Evolutionary conservation across 164 flowering plant species (phyloP), one percentile per base, ranked within the genome.

Genomic region (Magnolia officinalis): DNA sequence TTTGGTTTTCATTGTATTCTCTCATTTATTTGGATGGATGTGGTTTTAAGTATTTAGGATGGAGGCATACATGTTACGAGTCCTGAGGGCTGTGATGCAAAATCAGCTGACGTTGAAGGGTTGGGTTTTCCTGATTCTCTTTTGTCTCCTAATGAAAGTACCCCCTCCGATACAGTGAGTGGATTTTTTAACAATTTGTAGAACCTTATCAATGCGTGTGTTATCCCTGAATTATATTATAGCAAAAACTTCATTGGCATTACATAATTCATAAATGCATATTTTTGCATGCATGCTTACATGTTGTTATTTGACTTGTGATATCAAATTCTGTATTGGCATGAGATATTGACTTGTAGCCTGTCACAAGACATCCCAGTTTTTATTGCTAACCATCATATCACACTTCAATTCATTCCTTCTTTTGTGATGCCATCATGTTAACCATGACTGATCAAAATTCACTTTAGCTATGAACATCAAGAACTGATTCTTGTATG

Each of bases 21-120:
- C 6, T 11, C 24, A 13, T 67, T 45, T 21, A 50, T 5, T 50
- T 37, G 45, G 45, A 26, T 50, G 24, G 14, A 13, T 67, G 59
- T 74, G 51, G 26, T 70, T 82, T 11, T 52, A 31, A 51, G 49
- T 71, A 29, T 72, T 55, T 84, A 85, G 79, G 84, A 85, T 20
- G 69, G 45, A 50, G 63, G 55, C 72, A 74, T 51, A 5, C n/a
- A 24, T 74, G 51, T 55, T 45, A 61, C 45, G 23, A 79, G 78
- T 26, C 59, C 20, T 29, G 78, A 74, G 67, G 64, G 78, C 73
- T 70, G 16, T 70, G 74, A 75, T 23, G 23, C 77, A 21, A 81
- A 77, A 72, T 80, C 21, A 4, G 18, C 73, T 29, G 1, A 37
- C 64, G 68, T 37, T 4, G 80, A 81, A 68, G 80, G 21, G 50